phyloP scores from a whole-genome alignment of 108 stramenopile species.

The Skeletonema menzelii region DNA sequence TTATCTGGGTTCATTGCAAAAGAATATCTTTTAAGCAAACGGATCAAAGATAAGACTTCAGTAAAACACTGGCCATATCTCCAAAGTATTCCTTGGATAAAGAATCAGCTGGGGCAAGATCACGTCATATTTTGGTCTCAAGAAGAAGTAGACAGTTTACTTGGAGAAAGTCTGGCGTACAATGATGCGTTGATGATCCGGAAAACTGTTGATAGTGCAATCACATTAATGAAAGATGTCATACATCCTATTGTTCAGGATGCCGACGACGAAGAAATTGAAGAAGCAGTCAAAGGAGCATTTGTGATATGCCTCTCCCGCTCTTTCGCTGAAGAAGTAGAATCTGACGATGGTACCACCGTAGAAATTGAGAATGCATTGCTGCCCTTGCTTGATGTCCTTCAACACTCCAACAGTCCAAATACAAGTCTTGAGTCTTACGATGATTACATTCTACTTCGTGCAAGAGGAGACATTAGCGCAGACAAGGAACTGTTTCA shows the following conservation, averaged over 20 bases:
- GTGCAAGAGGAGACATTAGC: conserved; percentile 48
- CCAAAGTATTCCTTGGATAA: conserved; percentile 69
- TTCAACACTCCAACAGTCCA: conserved; percentile 69
- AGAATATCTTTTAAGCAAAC: conserved; percentile 45
- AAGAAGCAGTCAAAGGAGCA: conserved; percentile 66
- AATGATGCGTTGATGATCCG: conserved; percentile 55
- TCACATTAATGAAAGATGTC: conserved; percentile 44
- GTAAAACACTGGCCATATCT: conserved; percentile 64
- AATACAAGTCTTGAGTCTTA: conserved; percentile 56
- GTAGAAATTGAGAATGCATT: conserved; percentile 52
- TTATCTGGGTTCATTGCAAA: conserved; percentile 76
- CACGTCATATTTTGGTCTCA: conserved; percentile 77
- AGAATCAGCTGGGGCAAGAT: conserved; percentile 66
- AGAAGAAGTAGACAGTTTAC: conserved; percentile 52
- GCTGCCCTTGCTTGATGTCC: conserved; percentile 73
- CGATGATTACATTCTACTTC: conserved; percentile 64
- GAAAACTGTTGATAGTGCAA: conserved; percentile 62
- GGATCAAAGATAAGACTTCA: not conserved
- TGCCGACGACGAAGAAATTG: conserved; percentile 29
- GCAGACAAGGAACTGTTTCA: conserved; percentile 69
- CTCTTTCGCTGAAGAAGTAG: conserved; percentile 63
- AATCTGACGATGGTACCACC: conserved; percentile 34
- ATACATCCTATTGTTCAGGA: conserved; percentile 44
- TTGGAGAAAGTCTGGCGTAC: conserved; percentile 65
- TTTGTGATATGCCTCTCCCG: conserved; percentile 72